Base-by-base conservation (phyloP, 2,329 filamentous ascomycete species). In the Venturiaceae sp. region DNA sequence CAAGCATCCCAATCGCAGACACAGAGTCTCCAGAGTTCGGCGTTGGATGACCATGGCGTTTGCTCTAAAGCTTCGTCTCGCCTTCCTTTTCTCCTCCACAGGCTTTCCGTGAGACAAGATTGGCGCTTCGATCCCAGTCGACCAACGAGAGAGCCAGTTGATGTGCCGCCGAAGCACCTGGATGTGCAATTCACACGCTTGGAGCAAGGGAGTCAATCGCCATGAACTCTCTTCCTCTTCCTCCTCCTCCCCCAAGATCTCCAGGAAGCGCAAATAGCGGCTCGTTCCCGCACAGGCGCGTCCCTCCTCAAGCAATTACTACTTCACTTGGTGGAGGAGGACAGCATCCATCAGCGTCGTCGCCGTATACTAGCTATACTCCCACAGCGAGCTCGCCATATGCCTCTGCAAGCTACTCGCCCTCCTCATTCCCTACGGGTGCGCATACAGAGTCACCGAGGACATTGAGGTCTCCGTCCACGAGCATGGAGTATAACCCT, bases 401-500 rank as follows among this genome's bases (percentile, higher is more conserved):
- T 53, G 52, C 34, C 19, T 21, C 52, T 37, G 14, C 34, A n/a
- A 34, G n/a, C 16, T 53, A 34, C 14, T 34, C 32, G 52, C 52
- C 34, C 13, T 34, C 34, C 34, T 11, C 52, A 28, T 36, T 37
- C 23, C 19, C 21, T 37, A 19, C 23, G 6, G 23, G 19, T 53
- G 28, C 28, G 47, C 47, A 53, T 23, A 36, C 52, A 23, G 34
- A 53, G 32, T 32, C 23, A 11, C 52, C 30, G 4, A 53, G 32
- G 33, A 21, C 41, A 13, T 39, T 23, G n/a, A 58, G 50, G 34
- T 26, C 21, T 53, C 32, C 44, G 4, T 13, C 7, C 19, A 36
- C 32, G 14, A 41, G 46, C 3, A 52, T 50, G 36, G 58, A 59
- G 53, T 59, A 59, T 56, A 59, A 59, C 16, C 58, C 58, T 3